A percentile compares a stretch with the other conserved stretches of the same genome.
Evolutionary conservation across 2,329 filamentous ascomycete species (phyloP).

Genomic region (Fusarium floridanum): DNA sequence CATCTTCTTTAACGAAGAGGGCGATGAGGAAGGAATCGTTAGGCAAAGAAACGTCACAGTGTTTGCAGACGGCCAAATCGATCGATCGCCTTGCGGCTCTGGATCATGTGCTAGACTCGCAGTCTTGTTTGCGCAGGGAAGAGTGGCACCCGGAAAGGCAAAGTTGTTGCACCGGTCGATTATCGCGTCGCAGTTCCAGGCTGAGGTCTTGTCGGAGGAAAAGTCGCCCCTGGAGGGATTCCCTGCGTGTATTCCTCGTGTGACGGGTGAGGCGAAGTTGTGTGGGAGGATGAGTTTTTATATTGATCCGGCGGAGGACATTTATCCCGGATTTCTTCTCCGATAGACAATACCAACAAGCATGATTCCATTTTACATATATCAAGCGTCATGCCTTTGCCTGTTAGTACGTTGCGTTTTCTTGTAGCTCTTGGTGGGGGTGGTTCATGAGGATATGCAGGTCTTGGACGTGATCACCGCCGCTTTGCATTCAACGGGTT

Average conservation of each 20-base stretch:
- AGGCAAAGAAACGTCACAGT: conserved; percentile 41
- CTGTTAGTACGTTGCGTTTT: not conserved
- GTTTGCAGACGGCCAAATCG: conserved; percentile 46
- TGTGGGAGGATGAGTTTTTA: conserved; percentile 36
- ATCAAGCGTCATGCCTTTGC: not conserved
- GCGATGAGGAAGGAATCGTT: not conserved
- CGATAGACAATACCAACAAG: not conserved
- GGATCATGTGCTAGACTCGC: conserved; percentile 42
- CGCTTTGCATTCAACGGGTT: not conserved
- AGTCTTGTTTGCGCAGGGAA: conserved; percentile 13
- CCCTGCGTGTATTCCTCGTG: conserved; percentile 33
- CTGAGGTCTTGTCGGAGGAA: conserved; percentile 26
- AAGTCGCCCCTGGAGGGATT: conserved; percentile 25
- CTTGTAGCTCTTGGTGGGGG: not conserved
- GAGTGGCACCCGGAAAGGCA: not conserved
- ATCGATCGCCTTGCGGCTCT: conserved; percentile 45
- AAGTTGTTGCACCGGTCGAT: conserved; percentile 31
- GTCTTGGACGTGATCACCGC: not conserved
- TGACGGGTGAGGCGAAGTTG: conserved; percentile 25
- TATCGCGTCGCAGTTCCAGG: conserved; percentile 23
- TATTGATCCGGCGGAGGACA: conserved; percentile 24
- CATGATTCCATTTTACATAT: too few species aligned
- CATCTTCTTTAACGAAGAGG: conserved; percentile 32
- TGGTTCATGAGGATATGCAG: not conserved
- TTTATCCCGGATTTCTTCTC: conserved; percentile 32